Evolutionary conservation across 148 eudicot genomes (phyloP).

Genomic region (Cornus florida): DNA sequence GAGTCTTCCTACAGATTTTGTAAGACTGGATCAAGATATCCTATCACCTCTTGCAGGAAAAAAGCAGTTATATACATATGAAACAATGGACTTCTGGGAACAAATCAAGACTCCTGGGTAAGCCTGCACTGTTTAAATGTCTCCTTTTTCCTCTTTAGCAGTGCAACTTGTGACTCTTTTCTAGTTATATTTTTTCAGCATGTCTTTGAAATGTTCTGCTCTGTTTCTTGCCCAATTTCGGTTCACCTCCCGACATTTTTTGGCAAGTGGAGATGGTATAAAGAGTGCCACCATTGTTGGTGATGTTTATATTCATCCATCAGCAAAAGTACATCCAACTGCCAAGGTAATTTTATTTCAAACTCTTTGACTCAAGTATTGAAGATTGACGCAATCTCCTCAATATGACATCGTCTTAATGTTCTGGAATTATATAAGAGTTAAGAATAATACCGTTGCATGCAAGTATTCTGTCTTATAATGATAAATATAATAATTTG

Average conservation of each 20-base stretch:
- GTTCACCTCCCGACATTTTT: constrained; percentile 46
- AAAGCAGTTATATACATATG: constrained; percentile 74
- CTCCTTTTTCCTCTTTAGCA: background rate
- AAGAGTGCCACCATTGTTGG: constrained; percentile 55
- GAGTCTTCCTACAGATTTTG: constrained; percentile 82
- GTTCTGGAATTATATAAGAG: background rate
- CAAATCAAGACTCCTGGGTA: constrained; percentile 97
- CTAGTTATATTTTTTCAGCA: constrained; percentile 30
- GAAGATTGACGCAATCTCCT: background rate
- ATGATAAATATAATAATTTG: background rate
- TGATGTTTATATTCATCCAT: constrained; percentile 66
- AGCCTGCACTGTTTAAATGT: constrained; percentile 15
- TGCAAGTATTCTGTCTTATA: background rate
- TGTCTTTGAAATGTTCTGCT: constrained; percentile 69
- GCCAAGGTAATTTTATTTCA: constrained; percentile 42
- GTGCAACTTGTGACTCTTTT: background rate
- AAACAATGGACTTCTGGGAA: constrained; percentile 90
- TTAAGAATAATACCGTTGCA: background rate
- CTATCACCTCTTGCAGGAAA: constrained; percentile 91
- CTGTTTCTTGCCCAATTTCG: constrained; percentile 66
- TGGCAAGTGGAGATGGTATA: constrained; percentile 68
- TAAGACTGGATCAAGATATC: constrained; percentile 92
- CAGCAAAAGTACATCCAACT: constrained; percentile 62
- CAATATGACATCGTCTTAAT: background rate
- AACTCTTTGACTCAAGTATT: background rate